Evolutionary conservation across 495 filamentous ascomycete species (phyloP).

Genomic region (Aspergillus taichungensis): DNA sequence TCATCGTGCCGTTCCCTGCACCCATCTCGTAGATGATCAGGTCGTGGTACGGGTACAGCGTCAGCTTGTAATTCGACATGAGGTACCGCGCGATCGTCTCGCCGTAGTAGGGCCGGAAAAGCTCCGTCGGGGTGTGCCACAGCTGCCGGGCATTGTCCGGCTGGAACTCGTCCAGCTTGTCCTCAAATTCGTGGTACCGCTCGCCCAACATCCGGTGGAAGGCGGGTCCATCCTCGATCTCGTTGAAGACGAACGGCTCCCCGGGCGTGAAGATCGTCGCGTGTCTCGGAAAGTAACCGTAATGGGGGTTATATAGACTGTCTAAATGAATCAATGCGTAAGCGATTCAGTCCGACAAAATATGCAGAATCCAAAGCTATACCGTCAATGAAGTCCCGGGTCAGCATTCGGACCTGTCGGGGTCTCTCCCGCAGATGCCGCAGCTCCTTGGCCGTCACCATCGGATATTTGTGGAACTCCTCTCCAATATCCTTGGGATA

Average conservation of each 20-base stretch:
- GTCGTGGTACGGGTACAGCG: constrained; percentile 90
- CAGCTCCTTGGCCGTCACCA: constrained; percentile 74
- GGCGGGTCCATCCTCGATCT: constrained; percentile 68
- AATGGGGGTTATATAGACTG: constrained; percentile 92
- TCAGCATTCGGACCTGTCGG: constrained; percentile 87
- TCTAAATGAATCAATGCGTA: constrained; percentile 42
- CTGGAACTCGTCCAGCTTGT: constrained; percentile 62
- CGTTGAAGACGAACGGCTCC: constrained; percentile 85
- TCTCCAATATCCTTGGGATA: constrained; percentile 66
- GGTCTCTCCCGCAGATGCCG: constrained; percentile 65
- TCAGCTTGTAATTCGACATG: constrained; percentile 89
- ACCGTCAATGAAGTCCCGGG: constrained; percentile 97
- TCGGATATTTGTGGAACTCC: constrained; percentile 71
- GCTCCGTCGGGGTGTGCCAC: constrained; percentile 97
- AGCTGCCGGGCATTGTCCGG: constrained; percentile 76
- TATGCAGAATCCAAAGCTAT: constrained; percentile 9
- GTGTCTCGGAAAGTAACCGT: constrained; percentile 97
- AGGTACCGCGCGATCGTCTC: constrained; percentile 93
- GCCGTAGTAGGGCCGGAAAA: constrained; percentile 94
- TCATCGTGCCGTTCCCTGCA: constrained; percentile 92
- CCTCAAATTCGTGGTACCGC: constrained; percentile 84
- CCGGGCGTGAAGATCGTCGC: constrained; percentile 92
- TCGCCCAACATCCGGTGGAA: constrained; percentile 69
- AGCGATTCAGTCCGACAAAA: neutral
- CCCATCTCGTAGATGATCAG: constrained; percentile 99